Base-by-base conservation (phyloP, 495 filamentous ascomycete genomes). In the Penicillium robsamsonii region DNA sequence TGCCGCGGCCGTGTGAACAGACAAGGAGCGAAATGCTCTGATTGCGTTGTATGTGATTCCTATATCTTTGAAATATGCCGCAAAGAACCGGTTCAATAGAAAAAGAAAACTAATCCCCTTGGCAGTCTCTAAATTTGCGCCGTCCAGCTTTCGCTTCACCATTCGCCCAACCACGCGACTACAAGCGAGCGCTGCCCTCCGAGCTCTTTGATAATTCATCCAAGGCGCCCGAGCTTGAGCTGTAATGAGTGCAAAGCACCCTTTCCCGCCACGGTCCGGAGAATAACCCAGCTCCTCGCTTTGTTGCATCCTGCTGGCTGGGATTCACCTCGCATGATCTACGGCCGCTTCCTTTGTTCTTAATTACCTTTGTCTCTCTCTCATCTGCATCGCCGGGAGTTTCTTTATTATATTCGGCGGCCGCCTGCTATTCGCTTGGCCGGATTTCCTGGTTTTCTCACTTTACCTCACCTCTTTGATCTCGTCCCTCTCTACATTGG, bases 1-100 rank as follows among this genome's bases (percentile, higher is more conserved):
- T 79, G 77, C 63, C 77, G 77, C 58, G 77, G 77, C 56, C 77
- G 77, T 41, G 73, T 69, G 56, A 79, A 78, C 60, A 64, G 65
- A 40, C 52, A 67, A 50, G 75, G 75, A 35, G 70, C 69, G 22
- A 78, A 77, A 60, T 79, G 77, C 65, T 60, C 66, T 15, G 77
- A 79, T 63, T 79, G 77, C 53, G 67, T 72, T 43, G 77, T 79
- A 77, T 56, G 77, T 75, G 15, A 5, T 18, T 27, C 31, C 31
- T 29, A 49, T 53, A 38, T 27, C 38, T 35, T 17, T 17, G 9
- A 24, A 22, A 22, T 22, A 1, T 22, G 22, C 22, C 22, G 25
- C 25, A 27, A 22, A 22, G 22, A 22, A 22, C 1, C 6, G 4
- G 25, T 1, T 27, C 44, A 46, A 27, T 24, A 29, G 15, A 29